phyloP scores from a whole-genome alignment of 1,139 yeast genomes.

The Saccharomyces hybrid region DNA sequence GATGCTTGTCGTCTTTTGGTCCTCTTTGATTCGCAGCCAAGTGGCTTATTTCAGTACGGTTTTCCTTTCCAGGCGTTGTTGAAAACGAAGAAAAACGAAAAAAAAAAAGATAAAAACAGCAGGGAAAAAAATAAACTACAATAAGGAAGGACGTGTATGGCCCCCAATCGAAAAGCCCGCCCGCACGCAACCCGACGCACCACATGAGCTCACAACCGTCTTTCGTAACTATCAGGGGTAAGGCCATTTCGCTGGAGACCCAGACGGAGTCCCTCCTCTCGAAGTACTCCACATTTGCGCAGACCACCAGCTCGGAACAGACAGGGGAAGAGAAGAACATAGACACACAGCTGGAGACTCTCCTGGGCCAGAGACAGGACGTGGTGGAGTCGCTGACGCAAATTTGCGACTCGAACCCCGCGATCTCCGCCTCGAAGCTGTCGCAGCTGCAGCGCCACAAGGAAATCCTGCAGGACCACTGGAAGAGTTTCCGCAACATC shows the following conservation, averaged over 20 bases:
- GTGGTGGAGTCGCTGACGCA: conserved; percentile 34
- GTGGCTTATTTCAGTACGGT: not conserved
- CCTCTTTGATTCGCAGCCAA: too few relatives aligned
- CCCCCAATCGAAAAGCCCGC: not conserved
- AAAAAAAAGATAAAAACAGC: conserved; percentile 1
- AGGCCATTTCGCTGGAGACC: conserved; percentile 49
- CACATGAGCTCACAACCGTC: conserved; percentile 12
- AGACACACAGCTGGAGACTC: conserved; percentile 38
- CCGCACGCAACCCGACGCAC: not conserved
- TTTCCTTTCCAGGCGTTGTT: not conserved
- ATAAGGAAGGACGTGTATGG: not conserved
- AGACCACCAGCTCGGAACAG: conserved; percentile 42
- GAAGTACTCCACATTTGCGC: conserved; percentile 46
- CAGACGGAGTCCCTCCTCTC: conserved; percentile 46
- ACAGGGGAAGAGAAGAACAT: conserved; percentile 42
- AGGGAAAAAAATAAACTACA: not conserved
- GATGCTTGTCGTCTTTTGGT: too few relatives aligned
- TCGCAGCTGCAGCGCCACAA: conserved; percentile 81
- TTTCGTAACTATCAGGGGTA: conserved; percentile 47
- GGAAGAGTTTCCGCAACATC: conserved; percentile 54
- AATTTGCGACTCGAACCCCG: conserved; percentile 49
- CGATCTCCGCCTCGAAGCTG: conserved; percentile 62
- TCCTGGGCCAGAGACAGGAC: conserved; percentile 38
- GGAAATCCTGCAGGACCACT: conserved; percentile 67
- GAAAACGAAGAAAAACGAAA: conserved; percentile 4